Percentiles rank a stretch among this genome's conserved stretches.
These are phyloP conservation scores for Begonia peltatifolia DNA, from an alignment of 306 rosid species.

Conservation along the genomic window DNA sequence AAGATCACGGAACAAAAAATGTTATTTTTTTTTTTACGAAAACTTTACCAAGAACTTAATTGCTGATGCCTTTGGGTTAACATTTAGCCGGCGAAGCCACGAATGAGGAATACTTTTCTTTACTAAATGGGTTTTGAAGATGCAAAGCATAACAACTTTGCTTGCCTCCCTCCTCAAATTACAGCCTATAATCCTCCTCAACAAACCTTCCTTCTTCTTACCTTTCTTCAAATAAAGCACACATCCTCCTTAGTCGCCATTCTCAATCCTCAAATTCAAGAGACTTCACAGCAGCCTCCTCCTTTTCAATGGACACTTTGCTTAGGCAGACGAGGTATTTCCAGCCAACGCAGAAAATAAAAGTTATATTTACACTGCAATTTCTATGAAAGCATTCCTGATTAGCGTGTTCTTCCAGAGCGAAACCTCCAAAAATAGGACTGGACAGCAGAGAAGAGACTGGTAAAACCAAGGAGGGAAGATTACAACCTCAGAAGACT, in stretches of 20 bases:
- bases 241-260: neutral
- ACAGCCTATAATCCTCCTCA: conserved; percentile 8
- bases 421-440: conserved; percentile 14
- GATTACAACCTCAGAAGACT: conserved; percentile 24
- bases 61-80: no score
- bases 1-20: no score
- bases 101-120: conserved; percentile 36
- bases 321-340: conserved; percentile 39
- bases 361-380: neutral
- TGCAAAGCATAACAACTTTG: conserved; percentile 51
- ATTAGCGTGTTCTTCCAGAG: conserved; percentile 15
- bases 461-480: conserved; percentile 17
- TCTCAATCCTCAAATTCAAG: conserved; percentile 1
- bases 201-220: conserved; percentile 3
- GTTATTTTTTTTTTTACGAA: no score
- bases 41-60: no score
- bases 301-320: conserved; percentile 23
- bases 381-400: neutral
- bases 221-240: conserved; percentile 27
- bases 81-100: neutral
- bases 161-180: conserved; percentile 19
- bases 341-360: neutral
- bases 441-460: conserved; percentile 17
- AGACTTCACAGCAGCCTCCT: conserved; percentile 9
- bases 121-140: conserved; percentile 15